Percentiles rank a stretch among this genome's conserved stretches.
phyloP scores from a whole-genome alignment of 352 stramenopile species.

The Thraustochytrium sp. region DNA sequence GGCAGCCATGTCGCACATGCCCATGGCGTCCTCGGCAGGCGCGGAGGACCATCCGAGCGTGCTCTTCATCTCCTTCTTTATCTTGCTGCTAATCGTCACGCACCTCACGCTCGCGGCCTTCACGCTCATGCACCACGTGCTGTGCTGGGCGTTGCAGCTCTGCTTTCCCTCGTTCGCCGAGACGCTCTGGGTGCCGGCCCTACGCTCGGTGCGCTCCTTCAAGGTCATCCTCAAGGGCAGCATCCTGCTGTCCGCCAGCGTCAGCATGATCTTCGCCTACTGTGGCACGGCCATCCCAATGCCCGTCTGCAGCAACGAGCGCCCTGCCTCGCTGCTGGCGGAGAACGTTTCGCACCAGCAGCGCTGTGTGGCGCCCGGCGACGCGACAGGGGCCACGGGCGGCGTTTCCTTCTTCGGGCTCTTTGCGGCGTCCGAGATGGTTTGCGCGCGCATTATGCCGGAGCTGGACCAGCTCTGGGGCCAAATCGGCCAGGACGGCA shows the following conservation, averaged over 20 bases:
- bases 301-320: background rate
- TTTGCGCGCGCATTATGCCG: constrained; percentile 3
- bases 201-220: constrained; percentile 35
- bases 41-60: constrained; percentile 25
- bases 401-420: background rate
- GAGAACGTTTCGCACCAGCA: no score
- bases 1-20: constrained; percentile 19
- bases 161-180: constrained; percentile 9
- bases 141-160: background rate
- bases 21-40: background rate
- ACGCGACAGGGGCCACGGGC: background rate
- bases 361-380: no score
- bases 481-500: background rate
- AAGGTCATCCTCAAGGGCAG: constrained; percentile 36
- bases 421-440: background rate
- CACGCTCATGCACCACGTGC: constrained; percentile 13
- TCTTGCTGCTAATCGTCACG: constrained; percentile 23
- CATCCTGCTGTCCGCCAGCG: background rate
- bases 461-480: background rate
- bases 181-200: constrained; percentile 15
- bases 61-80: constrained; percentile 31
- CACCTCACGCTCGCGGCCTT: constrained; percentile 32
- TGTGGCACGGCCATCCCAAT: no score
- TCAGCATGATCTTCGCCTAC: constrained; percentile 28
- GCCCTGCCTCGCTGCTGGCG: background rate